These are phyloP conservation scores for Dimocarpus longan DNA, from an alignment of 345 rosid species.

Conservation along the genomic window DNA sequence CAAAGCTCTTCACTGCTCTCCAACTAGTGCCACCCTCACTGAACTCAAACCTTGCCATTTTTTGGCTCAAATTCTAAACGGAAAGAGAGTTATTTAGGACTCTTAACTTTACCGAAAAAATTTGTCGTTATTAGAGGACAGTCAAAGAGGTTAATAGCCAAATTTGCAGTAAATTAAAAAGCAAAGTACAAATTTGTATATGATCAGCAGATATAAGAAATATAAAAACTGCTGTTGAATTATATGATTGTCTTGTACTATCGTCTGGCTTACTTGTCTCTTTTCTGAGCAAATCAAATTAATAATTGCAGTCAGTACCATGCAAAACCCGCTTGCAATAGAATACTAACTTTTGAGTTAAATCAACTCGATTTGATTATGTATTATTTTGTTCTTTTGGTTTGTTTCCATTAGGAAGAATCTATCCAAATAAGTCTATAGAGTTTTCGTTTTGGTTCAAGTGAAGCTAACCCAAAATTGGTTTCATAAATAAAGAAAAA, in stretches of 20 bases:
- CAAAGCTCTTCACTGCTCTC: slow-evolving; percentile 36
- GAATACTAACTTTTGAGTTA: not conserved
- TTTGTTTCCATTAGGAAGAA: not conserved
- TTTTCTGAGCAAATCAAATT: not conserved
- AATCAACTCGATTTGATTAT: not conserved
- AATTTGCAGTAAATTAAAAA: not conserved
- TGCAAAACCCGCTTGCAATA: not conserved
- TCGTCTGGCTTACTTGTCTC: slow-evolving; percentile 6
- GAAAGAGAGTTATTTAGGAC: not conserved
- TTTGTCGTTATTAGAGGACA: not conserved
- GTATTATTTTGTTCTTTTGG: not conserved
- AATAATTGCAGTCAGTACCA: not conserved
- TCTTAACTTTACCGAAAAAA: not conserved
- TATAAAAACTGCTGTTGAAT: not conserved
- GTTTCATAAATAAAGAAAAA: not conserved
- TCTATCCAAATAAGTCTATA: not conserved
- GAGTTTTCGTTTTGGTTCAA: not conserved
- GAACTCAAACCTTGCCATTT: slow-evolving; percentile 18
- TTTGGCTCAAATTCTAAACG: not conserved
- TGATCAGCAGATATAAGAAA: not conserved
- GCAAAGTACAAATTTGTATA: not conserved
- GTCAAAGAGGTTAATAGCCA: not conserved
- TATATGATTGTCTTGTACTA: not conserved
- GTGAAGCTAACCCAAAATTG: not conserved
- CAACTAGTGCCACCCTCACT: slow-evolving; percentile 19